Base-by-base conservation (phyloP, 2,329 filamentous ascomycete genomes). In the Clathrospora elynae region DNA sequence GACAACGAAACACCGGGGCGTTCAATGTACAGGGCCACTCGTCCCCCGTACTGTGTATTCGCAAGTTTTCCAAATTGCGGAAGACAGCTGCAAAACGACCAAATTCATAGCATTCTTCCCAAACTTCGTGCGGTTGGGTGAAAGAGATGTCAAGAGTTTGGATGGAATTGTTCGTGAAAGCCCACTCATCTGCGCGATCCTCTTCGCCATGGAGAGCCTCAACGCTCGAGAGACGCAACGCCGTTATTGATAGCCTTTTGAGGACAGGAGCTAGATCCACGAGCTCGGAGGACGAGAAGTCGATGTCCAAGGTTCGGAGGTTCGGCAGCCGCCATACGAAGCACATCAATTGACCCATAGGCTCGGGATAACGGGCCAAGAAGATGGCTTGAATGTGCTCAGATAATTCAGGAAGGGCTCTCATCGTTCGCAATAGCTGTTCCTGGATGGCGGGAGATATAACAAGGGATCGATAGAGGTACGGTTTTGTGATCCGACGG, bases 401-500 rank as follows among this genome's bases (percentile, higher is more conserved):
- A 11, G 26, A 14, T 20, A 47, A 12, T 9, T 20, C 34, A 25
- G 31, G 13, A 16, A 16, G 39, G 7, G 11, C 18, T 9, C 11
- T 12, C n/a, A 31, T 19, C 11, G 19, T 39, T 6, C 19, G 31
- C 6, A 40, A n/a, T 9, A 50, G 22, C 3, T 16, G 4, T 0
- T 18, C 10, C 6, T 24, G 25, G 11, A 39, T 41, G 1, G 22
- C 9, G 9, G 8, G 7, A 10, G 11, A 30, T 3, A 37, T 4
- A n/a, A 45, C 13, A 16, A 44, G 13, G 11, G 43, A 38, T 14
- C 19, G 43, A 24, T 47, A 48, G 7, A 50, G 20, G 12, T 50
- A 29, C 9, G 47, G 38, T 20, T 40, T 31, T 28, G 13, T 22
- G 23, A 50, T 47, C 28, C 47, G 47, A 36, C 24, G 26, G 13